phyloP scores from a whole-genome alignment of 2,329 filamentous ascomycete species.

The Reticulascus tulasneorum region DNA sequence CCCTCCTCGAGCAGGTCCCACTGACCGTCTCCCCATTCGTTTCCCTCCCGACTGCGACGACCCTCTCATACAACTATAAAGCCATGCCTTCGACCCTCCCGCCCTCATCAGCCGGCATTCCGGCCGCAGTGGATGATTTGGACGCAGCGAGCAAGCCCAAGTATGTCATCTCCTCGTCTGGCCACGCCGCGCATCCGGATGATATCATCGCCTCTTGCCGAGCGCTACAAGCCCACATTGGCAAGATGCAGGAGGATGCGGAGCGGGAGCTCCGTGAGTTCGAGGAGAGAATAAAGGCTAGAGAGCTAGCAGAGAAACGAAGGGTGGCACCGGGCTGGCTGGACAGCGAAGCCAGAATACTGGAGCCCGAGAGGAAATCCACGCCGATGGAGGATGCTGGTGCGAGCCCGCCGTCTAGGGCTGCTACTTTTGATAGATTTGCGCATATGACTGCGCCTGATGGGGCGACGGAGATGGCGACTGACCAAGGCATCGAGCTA shows the following conservation, averaged over 20 bases:
- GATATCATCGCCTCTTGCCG: constrained; percentile 80
- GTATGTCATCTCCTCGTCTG: constrained; percentile 75
- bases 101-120: constrained; percentile 58
- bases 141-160: constrained; percentile 43
- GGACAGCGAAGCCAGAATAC: constrained; percentile 65
- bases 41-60: constrained; percentile 81
- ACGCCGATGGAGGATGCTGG: no score
- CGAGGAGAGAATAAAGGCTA: constrained; percentile 59
- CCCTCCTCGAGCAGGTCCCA: constrained; percentile 85
- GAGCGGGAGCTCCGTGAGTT: constrained; percentile 64
- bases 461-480: constrained; percentile 32
- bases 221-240: constrained; percentile 72
- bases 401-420: constrained; percentile 9
- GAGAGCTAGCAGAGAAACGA: constrained; percentile 75
- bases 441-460: constrained; percentile 31
- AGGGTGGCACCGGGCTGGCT: constrained; percentile 77
- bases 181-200: constrained; percentile 80
- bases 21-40: constrained; percentile 94
- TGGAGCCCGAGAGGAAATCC: constrained; percentile 63
- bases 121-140: constrained; percentile 32
- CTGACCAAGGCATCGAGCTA: constrained; percentile 51
- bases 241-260: constrained; percentile 64
- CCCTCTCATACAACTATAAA: constrained; percentile 94
- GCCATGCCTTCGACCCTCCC: constrained; percentile 83
- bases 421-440: constrained; percentile 5